phyloP scores from a whole-genome alignment of 2,329 filamentous ascomycete species.

The Paecilomyces dactylethromorphus region DNA sequence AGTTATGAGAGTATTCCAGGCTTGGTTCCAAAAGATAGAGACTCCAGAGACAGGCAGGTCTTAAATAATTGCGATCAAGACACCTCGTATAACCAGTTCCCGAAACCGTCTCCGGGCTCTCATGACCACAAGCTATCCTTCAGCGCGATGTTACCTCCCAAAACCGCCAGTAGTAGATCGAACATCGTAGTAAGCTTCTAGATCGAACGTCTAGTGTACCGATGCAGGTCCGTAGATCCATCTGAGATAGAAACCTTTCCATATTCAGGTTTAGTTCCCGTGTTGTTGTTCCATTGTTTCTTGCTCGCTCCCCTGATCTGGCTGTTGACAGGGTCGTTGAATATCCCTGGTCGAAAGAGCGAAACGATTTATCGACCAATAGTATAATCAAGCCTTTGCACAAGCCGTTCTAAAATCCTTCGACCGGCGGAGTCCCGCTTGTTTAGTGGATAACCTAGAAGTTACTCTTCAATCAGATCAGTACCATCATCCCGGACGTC shows the following conservation, averaged over 20 bases:
- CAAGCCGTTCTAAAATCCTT: not conserved
- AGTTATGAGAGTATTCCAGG: not conserved
- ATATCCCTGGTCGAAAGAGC: not conserved
- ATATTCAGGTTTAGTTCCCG: not conserved
- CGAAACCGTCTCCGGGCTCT: not conserved
- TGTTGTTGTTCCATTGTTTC: not conserved
- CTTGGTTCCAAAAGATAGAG: not conserved
- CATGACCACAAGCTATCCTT: not conserved
- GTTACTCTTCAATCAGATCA: not conserved
- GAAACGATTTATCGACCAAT: not conserved
- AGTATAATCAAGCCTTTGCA: not conserved
- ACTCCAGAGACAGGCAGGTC: not conserved
- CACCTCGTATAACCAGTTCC: not conserved
- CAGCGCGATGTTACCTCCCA: not conserved
- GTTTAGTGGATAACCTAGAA: not conserved
- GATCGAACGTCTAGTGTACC: not conserved
- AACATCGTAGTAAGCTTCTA: not conserved
- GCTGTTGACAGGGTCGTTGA: not conserved
- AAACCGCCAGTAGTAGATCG: not conserved
- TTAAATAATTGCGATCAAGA: not conserved
- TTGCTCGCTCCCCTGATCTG: not conserved
- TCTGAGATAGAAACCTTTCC: not conserved
- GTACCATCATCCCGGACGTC: no score
- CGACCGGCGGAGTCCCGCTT: not conserved
- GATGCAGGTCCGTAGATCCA: not conserved